These are phyloP conservation scores for Scopulariopsis brevicaulis DNA, from an alignment of 2,329 filamentous ascomycete species.

Conservation along the genomic window DNA sequence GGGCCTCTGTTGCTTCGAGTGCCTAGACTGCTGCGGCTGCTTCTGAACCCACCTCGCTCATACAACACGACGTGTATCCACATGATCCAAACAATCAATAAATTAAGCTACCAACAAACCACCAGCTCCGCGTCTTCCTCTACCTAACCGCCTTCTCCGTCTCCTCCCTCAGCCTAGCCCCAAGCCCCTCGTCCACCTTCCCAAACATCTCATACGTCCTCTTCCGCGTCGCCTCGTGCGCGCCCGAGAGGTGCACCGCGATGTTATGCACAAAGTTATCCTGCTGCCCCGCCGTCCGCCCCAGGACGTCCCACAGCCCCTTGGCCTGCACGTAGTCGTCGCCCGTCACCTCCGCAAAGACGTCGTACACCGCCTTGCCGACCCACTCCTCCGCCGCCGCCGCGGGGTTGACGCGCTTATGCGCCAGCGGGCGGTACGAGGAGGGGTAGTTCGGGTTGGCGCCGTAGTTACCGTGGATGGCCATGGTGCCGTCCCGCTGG, in stretches of 20 bases:
- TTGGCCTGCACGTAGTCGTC: slow-evolving; percentile 38
- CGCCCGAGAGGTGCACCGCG: slow-evolving; percentile 40
- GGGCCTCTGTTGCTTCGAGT: slow-evolving; percentile 27
- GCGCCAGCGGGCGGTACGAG: slow-evolving; percentile 32
- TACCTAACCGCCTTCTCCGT: not conserved
- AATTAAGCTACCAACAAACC: not conserved
- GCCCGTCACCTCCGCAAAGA: slow-evolving; percentile 31
- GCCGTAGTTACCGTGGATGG: slow-evolving; percentile 53
- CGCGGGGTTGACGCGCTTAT: slow-evolving; percentile 26
- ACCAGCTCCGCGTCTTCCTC: no score
- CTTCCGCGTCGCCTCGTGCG: slow-evolving; percentile 40
- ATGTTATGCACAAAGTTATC: slow-evolving; percentile 50
- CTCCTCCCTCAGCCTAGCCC: slow-evolving; percentile 12
- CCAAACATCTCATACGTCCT: slow-evolving; percentile 51
- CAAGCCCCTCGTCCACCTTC: slow-evolving; percentile 41
- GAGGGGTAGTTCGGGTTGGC: slow-evolving; percentile 46
- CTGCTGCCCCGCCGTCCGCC: slow-evolving; percentile 41
- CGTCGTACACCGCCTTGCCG: slow-evolving; percentile 27
- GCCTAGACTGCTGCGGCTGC: slow-evolving; percentile 16
- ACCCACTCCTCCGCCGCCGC: slow-evolving; percentile 35
- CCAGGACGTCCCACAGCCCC: slow-evolving; percentile 35
- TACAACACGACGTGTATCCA: no score
- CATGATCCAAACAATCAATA: not conserved
- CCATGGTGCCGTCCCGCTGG: slow-evolving; percentile 64
- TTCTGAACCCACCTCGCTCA: slow-evolving; percentile 3